Evolutionary conservation across 2,329 filamentous ascomycete genomes (phyloP), one percentile per base, ranked within the genome.

Genomic region (Dothideomycetidae sp.): DNA sequence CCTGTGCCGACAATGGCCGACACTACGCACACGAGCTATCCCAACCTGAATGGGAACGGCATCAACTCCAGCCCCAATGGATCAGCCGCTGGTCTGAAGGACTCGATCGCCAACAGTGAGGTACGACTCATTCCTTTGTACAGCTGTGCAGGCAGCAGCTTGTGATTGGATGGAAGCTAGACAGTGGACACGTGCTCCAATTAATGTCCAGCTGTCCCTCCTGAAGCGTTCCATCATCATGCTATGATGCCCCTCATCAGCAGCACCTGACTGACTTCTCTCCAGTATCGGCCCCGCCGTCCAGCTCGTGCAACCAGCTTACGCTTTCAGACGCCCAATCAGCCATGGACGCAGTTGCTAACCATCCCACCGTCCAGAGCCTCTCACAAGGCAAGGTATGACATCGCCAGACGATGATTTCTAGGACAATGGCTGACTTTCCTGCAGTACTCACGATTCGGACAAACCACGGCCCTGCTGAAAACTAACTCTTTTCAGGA

Each of bases 351-450:
- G 54, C 60, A 43, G 59, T 68, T 43, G 48, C 57, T 43, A 66
- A 68, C 52, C 63, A 66, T 50, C 62, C 65, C 41, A 54, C 62
- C 26, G 62, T 66, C 37, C 66, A 71, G 53, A 62, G 57, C 46
- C 48, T 67, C 48, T 51, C 54, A 47, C 61, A 66, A 49, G 64
- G 59, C 61, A 49, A 53, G 55, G 57, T 60, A 46, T 43, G 57
- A 56, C 58, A 42, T 31, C 32, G 34, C 28, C 33, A 30, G 44
- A 61, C 14, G 3, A 36, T 23, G 33, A 38, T 15, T 11, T 15
- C 30, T 10, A 13, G 14, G 10, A 32, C 30, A 15, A 10, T 11
- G 14, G 30, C 30, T 32, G 30, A 32, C 30, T 9, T 11, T 10
- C 10, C 10, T 10, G 15, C 30, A 32, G 10, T 32, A 10, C 30